Conservation (phyloP, 1,139 yeast genomes). For the Blastobotrys buckinghamii region DNA sequence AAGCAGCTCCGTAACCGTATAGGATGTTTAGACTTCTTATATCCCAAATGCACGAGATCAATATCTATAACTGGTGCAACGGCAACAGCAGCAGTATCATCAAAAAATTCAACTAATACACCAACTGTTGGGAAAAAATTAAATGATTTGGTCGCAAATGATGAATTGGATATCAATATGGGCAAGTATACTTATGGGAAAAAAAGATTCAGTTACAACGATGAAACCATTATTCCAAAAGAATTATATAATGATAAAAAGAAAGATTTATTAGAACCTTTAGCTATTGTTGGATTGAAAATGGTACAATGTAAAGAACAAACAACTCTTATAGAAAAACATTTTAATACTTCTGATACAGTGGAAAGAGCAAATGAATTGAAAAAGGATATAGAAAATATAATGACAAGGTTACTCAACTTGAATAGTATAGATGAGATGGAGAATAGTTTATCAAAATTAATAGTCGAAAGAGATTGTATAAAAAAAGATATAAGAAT, state of each 20-base stretch:
- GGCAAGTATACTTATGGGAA: neutral
- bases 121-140: neutral
- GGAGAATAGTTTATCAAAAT: no score
- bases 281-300: neutral
- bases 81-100: neutral
- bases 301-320: neutral
- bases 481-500: no score
- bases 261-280: neutral
- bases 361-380: neutral
- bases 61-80: neutral
- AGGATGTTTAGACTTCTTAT: constrained; percentile 6
- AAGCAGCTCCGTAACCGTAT: constrained; percentile 2
- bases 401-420: neutral
- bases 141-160: constrained; percentile 3
- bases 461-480: no score
- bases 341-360: neutral
- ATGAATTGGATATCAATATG: constrained; percentile 8
- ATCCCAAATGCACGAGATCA: neutral
- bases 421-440: no score
- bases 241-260: neutral
- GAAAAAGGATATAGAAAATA: neutral
- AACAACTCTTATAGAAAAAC: no score
- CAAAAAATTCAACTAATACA: neutral
- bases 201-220: neutral
- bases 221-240: neutral